A percentile compares a stretch with the other conserved stretches of the same genome.
These are phyloP conservation scores for Mrakia gelida DNA, from an alignment of 768 basidiomycete species.

Conservation along the genomic window DNA sequence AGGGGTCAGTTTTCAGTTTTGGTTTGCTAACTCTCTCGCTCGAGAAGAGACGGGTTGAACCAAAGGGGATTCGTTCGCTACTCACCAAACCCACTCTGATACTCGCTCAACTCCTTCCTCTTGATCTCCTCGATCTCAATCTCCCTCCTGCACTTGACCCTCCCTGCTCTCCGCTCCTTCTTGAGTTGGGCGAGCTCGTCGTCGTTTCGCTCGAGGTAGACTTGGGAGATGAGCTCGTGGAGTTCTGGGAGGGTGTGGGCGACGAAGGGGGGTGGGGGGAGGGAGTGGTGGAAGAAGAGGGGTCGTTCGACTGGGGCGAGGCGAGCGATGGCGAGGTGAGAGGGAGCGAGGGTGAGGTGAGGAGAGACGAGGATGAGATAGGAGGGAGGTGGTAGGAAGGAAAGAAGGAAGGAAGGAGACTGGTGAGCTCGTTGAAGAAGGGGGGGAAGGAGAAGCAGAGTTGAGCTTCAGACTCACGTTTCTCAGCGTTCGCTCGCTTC, in stretches of 20 bases:
- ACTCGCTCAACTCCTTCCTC: slow-evolving; percentile 40
- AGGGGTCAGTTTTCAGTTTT: background rate
- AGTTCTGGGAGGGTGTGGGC: slow-evolving; percentile 39
- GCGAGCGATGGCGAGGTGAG: background rate
- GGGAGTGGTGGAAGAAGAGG: slow-evolving; percentile 42
- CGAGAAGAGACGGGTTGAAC: background rate
- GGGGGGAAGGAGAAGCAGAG: background rate
- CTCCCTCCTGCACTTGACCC: slow-evolving; percentile 42
- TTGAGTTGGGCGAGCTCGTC: slow-evolving; percentile 38
- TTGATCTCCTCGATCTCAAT: slow-evolving; percentile 41
- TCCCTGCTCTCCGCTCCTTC: slow-evolving; percentile 40
- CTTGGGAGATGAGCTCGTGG: slow-evolving; percentile 38
- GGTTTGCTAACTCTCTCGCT: too few species aligned
- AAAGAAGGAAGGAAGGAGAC: background rate
- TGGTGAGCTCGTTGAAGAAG: background rate
- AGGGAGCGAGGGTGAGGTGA: background rate
- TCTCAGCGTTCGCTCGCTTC: slow-evolving; percentile 31
- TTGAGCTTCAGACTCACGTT: slow-evolving; percentile 33
- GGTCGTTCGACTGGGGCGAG: slow-evolving; percentile 42
- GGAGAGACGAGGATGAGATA: background rate
- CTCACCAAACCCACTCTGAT: slow-evolving; percentile 43
- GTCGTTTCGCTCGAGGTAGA: slow-evolving; percentile 43
- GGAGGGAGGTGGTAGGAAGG: background rate
- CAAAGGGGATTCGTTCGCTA: too few species aligned
- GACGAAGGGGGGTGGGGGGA: slow-evolving; percentile 38